A percentile compares a stretch with the other conserved stretches of the same genome.
Evolutionary conservation across 2,329 filamentous ascomycete genomes (phyloP).

Genomic region (Cylindrodendrum hubeiense): DNA sequence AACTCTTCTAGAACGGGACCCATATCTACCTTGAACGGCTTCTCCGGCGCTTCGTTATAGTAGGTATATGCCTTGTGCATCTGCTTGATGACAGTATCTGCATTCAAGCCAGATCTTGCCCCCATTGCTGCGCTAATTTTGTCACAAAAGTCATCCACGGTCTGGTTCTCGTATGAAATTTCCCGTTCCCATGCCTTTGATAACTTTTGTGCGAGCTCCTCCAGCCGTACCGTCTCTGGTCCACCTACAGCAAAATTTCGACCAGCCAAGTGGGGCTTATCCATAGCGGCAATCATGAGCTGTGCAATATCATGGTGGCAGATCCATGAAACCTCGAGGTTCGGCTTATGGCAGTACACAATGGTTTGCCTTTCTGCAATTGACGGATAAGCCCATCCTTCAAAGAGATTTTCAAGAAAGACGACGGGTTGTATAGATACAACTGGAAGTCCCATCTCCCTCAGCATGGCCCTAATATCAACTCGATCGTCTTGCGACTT

Average conservation of each 20-base stretch:
- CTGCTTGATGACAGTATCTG: constrained; percentile 49
- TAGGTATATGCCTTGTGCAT: constrained; percentile 57
- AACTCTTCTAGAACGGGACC: constrained; percentile 32
- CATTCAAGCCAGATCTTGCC: constrained; percentile 46
- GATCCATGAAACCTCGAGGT: constrained; percentile 53
- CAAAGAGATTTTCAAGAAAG: not conserved
- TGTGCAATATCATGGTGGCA: constrained; percentile 54
- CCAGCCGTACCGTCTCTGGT: not conserved
- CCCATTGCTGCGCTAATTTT: constrained; percentile 24
- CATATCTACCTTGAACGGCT: constrained; percentile 55
- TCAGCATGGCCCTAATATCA: not conserved
- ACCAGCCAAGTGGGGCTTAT: constrained; percentile 48
- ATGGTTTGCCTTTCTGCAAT: constrained; percentile 43
- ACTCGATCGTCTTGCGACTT: not conserved
- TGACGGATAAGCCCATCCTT: not conserved
- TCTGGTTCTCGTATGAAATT: not conserved
- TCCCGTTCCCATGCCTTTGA: not conserved
- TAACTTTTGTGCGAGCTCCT: not conserved
- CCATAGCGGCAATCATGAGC: constrained; percentile 52
- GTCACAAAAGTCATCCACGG: not conserved
- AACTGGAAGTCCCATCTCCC: not conserved
- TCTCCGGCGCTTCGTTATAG: constrained; percentile 53
- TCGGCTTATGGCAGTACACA: constrained; percentile 54
- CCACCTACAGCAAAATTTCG: constrained; percentile 42
- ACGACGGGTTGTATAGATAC: not conserved